Base-by-base conservation (phyloP, 306 rosid species). In the Vigna reflexopilosa region DNA sequence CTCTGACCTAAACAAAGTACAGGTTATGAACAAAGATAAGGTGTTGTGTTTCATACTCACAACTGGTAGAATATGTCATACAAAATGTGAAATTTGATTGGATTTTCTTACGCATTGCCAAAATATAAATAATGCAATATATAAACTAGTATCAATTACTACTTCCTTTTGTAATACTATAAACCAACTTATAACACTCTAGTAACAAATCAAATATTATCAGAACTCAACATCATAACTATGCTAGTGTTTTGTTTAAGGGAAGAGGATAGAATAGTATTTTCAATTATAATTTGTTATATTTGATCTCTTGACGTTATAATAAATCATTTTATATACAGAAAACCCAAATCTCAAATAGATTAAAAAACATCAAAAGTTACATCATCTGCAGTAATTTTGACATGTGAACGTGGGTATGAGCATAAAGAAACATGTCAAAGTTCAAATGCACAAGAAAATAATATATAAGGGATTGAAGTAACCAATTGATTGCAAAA, bases 241-340 rank as follows among this genome's bases (percentile, higher is more conserved):
- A 24, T 14, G 42, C 36, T 56, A 20, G 54, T 49, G 22, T 59
- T 40, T 36, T 76, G 45, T 40, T 40, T 40, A 40, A 1, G 45
- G 45, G 12, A 42, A 42, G 24, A 24, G 6, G 65, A 5, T 24
- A 28, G 2, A 26, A 34, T 16, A 38, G 11, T n/a, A 20, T 12
- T 66, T 64, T 20, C 34, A 19, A 40, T 36, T 64, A 40, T 73
- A 73, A 61, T 26, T 73, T 44, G 7, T n/a, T 58, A 14, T 57
- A 9, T 58, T 57, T 44, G 8, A 42, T 12, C 30, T 40, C 13
- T 24, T 4, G 3, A 34, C 26, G 4, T n/a, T 48, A n/a, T 61
- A 47, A 44, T 28, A 16, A 7, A 44, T 19, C 34, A 67, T 0
- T 22, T 49, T 26, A 66, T 36, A 76, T 11, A 15, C 13, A 38